Conservation (phyloP, 257 asterid genomes). For the Salvia rosmarinus region DNA sequence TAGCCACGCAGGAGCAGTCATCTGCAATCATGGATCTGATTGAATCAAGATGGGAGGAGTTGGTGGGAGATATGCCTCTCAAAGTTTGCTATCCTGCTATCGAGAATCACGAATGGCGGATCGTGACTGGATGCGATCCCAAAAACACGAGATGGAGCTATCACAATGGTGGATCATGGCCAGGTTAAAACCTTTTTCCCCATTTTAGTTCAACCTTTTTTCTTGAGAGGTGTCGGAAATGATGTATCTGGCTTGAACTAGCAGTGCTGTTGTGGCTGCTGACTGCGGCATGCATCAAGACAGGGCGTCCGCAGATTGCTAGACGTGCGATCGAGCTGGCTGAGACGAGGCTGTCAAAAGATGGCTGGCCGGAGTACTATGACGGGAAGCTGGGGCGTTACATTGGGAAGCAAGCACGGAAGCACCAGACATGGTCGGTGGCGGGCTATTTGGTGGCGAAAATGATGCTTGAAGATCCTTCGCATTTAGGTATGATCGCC, state of each 20-base stretch:
- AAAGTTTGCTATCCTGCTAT: slow-evolving; percentile 61
- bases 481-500: slow-evolving; percentile 56
- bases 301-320: slow-evolving; percentile 57
- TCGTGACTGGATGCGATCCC: slow-evolving; percentile 58
- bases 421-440: slow-evolving; percentile 56
- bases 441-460: slow-evolving; percentile 58
- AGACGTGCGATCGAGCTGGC: slow-evolving; percentile 55
- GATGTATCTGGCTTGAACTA: not conserved
- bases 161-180: slow-evolving; percentile 67
- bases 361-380: slow-evolving; percentile 58
- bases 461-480: slow-evolving; percentile 63
- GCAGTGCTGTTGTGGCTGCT: slow-evolving; percentile 57
- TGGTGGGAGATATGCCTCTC: slow-evolving; percentile 62
- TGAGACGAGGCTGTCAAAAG: slow-evolving; percentile 49
- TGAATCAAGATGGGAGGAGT: slow-evolving; percentile 54
- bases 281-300: slow-evolving; percentile 61
- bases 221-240: not conserved
- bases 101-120: slow-evolving; percentile 60
- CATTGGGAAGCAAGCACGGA: slow-evolving; percentile 57
- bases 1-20: slow-evolving; percentile 56
- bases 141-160: slow-evolving; percentile 61
- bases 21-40: slow-evolving; percentile 60
- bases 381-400: slow-evolving; percentile 56
- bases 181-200: slow-evolving; percentile 35
- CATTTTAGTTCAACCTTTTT: not conserved